Conservation (phyloP, 108 stramenopile species). For the Mediolabrus comicus region DNA sequence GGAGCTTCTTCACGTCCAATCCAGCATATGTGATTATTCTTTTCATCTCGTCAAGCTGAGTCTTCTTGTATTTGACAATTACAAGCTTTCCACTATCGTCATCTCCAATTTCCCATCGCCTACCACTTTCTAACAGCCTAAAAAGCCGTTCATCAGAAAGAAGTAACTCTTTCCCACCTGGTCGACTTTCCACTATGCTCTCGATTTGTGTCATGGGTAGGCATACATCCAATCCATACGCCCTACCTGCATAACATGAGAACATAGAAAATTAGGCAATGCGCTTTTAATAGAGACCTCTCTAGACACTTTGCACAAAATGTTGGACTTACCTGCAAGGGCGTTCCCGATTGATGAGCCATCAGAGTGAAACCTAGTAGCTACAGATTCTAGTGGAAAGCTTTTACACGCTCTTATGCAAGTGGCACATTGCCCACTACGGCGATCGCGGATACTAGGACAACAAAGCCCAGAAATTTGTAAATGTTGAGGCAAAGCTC, state of each 20-base stretch:
- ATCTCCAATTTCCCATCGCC: not conserved
- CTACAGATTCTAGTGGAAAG: conserved; percentile 5
- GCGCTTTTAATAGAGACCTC: too few relatives aligned
- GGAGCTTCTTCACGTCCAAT: not conserved
- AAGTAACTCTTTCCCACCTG: conserved; percentile 2
- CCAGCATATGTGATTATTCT: not conserved
- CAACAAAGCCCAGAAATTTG: not conserved
- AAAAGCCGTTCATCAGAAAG: not conserved
- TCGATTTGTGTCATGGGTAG: not conserved
- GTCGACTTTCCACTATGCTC: not conserved
- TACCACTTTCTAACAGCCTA: not conserved
- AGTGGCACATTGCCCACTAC: not conserved
- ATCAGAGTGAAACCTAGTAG: not conserved
- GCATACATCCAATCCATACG: conserved; percentile 2
- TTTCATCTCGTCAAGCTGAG: not conserved
- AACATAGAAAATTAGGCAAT: too few relatives aligned
- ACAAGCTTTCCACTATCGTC: not conserved
- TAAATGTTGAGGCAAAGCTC: not conserved
- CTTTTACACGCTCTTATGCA: not conserved
- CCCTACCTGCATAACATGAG: too few relatives aligned
- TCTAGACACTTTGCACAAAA: too few relatives aligned
- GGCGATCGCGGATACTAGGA: not conserved
- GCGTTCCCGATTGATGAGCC: not conserved
- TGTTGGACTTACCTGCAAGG: too few relatives aligned
- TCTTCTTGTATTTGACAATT: not conserved